phyloP scores from a whole-genome alignment of 2,329 filamentous ascomycete species.

The Trichoderma asperellum region DNA sequence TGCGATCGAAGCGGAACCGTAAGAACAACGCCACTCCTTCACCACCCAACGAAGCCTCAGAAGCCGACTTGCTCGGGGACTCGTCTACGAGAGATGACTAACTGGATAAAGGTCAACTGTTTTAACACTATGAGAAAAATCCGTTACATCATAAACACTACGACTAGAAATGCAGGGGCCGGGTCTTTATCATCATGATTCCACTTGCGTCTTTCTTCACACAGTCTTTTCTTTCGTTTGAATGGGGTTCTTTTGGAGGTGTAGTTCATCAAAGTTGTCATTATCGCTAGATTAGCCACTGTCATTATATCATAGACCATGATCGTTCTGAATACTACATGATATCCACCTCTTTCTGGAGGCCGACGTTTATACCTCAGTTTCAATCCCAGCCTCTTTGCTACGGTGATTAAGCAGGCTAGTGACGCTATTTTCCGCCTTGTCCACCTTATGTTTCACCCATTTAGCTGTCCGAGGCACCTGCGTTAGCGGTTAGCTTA shows the following conservation, averaged over 20 bases:
- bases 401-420: slow-evolving; percentile 63
- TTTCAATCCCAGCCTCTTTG: slow-evolving; percentile 65
- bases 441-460: slow-evolving; percentile 57
- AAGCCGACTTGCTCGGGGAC: slow-evolving; percentile 8
- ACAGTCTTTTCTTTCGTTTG: background rate
- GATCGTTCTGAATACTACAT: background rate
- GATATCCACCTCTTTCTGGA: background rate
- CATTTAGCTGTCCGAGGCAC: slow-evolving; percentile 52
- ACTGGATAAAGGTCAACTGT: slow-evolving; percentile 18
- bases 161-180: background rate
- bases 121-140: background rate
- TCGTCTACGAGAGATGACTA: slow-evolving; percentile 9
- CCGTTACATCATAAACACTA: background rate
- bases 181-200: background rate
- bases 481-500: slow-evolving; percentile 32
- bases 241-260: slow-evolving; percentile 1
- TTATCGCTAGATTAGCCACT: slow-evolving; percentile 13
- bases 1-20: slow-evolving; percentile 33
- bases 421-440: slow-evolving; percentile 62
- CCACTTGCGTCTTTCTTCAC: background rate
- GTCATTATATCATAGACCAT: slow-evolving; percentile 17
- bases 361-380: slow-evolving; percentile 60
- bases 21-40: slow-evolving; percentile 35
- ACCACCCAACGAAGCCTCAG: slow-evolving; percentile 26
- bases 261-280: slow-evolving; percentile 2